Evolutionary conservation across 495 filamentous ascomycete genomes (phyloP), one percentile per base, ranked within the genome.

Genomic region (Aspergillus indologenus): DNA sequence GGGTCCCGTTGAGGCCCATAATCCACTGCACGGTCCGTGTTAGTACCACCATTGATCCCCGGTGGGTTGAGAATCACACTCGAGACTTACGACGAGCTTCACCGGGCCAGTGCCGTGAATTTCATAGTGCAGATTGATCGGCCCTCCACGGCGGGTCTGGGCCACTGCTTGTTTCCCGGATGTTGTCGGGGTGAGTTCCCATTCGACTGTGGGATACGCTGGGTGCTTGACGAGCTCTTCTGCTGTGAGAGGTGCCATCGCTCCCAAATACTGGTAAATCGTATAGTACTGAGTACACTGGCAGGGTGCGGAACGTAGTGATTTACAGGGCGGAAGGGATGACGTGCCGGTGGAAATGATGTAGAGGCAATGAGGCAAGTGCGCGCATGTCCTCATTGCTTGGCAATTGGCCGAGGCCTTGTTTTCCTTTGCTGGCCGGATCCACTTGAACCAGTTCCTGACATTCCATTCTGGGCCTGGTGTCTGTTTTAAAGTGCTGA

Each of bases 101-200:
- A 81, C 74, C 12, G 84, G 81, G 0, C 91, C 91, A 23, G 79
- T 75, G 45, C 91, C 91, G 74, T 96, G 90, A 31, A 92, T 79
- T 66, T 95, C 89, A 75, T 86, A 92, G 47, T 81, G 76, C 52
- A 93, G 84, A 11, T 87, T 81, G 53, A 91, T 71, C 0, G 88
- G 88, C 0, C 88, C 87, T 20, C 87, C 88, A 20, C 67, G 67
- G 61, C 89, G 75, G 29, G 76, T 80, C 12, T 75, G 69, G 4
- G 86, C 89, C 40, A 90, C 87, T 2, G 81, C 67, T n/a, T 80
- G 61, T 52, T 77, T 76, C 17, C 85, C 89, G 29, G 80, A 76
- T 31, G 74, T 70, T 24, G 82, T 75, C 0, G 88, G 83, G 54
- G 81, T 75, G 5, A 93, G 82, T 22, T 82, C 72, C 85, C 86